phyloP scores from a whole-genome alignment of 1,284 basidiomycete species.

The Cryptococcus deneoformans region DNA sequence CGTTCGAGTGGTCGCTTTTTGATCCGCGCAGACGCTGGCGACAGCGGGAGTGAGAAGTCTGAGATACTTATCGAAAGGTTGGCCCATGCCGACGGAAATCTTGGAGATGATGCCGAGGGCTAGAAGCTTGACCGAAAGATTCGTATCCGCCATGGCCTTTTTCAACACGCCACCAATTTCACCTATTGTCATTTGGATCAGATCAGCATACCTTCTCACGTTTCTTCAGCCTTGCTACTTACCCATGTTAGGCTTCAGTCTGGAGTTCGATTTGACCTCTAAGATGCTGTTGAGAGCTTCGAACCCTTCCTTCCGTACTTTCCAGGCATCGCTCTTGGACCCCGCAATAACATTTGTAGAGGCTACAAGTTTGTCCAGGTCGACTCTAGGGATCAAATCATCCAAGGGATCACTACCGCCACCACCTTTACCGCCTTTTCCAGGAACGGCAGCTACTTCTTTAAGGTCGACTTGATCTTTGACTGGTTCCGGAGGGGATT shows the following conservation, averaged over 20 bases:
- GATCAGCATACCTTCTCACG: neutral
- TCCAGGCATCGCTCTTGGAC: slow-evolving; percentile 92
- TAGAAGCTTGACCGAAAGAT: slow-evolving; percentile 87
- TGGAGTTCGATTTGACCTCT: slow-evolving; percentile 86
- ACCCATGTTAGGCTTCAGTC: slow-evolving; percentile 89
- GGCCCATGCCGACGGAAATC: slow-evolving; percentile 91
- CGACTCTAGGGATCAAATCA: slow-evolving; percentile 91
- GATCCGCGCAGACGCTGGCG: slow-evolving; percentile 83
- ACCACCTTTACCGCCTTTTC: slow-evolving; percentile 49
- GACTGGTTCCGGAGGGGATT: slow-evolving; percentile 73
- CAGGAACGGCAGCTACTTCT: slow-evolving; percentile 50
- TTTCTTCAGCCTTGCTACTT: slow-evolving; percentile 22
- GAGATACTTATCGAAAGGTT: slow-evolving; percentile 86
- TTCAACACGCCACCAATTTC: slow-evolving; percentile 89
- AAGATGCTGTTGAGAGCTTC: slow-evolving; percentile 79
- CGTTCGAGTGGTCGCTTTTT: slow-evolving; percentile 81
- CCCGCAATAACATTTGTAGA: slow-evolving; percentile 80
- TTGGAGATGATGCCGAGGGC: slow-evolving; percentile 87
- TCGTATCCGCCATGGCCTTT: slow-evolving; percentile 83
- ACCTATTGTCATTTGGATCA: slow-evolving; percentile 53
- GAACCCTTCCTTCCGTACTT: slow-evolving; percentile 92
- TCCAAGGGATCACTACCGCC: slow-evolving; percentile 70
- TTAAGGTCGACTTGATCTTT: slow-evolving; percentile 72
- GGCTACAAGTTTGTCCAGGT: slow-evolving; percentile 82
- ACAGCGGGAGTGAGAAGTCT: slow-evolving; percentile 74